Evolutionary conservation across 345 rosid species (phyloP).

Genomic region (Eucalyptus erythrocorys): DNA sequence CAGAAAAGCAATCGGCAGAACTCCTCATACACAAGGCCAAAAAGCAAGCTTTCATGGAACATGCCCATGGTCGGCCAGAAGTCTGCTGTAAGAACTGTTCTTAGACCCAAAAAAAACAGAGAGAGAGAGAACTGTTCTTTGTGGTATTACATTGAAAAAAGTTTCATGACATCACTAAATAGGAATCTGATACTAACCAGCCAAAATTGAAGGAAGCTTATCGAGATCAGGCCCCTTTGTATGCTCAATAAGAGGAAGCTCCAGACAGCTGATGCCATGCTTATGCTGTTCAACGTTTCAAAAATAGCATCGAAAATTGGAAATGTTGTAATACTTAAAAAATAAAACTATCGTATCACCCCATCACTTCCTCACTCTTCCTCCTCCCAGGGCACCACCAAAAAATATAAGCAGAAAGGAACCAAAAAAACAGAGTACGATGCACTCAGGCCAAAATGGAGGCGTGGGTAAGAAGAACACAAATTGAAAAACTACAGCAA

Average conservation of each 20-base stretch:
- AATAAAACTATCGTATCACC: not conserved
- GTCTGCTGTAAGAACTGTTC: not conserved
- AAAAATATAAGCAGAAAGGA: not conserved
- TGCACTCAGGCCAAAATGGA: not conserved
- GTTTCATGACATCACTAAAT: not conserved
- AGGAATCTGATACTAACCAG: constrained; percentile 18
- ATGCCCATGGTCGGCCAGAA: not conserved
- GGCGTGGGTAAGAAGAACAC: not conserved
- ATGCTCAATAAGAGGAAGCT: constrained; percentile 89
- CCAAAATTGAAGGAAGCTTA: constrained; percentile 53
- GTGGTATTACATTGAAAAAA: not conserved
- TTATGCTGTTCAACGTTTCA: constrained; percentile 28
- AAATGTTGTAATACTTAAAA: not conserved
- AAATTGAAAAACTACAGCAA: not conserved
- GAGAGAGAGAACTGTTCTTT: not conserved
- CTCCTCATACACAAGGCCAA: not conserved
- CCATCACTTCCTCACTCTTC: not conserved
- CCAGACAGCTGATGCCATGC: constrained; percentile 51
- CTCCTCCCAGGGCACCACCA: not conserved
- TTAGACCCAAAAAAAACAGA: not conserved
- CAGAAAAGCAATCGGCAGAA: not conserved
- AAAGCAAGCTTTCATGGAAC: not conserved
- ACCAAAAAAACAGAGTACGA: not conserved
- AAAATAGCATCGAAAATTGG: not conserved
- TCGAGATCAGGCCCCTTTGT: constrained; percentile 63